Conservation (phyloP, 1,284 basidiomycete genomes). For the Serendipita sp. region DNA sequence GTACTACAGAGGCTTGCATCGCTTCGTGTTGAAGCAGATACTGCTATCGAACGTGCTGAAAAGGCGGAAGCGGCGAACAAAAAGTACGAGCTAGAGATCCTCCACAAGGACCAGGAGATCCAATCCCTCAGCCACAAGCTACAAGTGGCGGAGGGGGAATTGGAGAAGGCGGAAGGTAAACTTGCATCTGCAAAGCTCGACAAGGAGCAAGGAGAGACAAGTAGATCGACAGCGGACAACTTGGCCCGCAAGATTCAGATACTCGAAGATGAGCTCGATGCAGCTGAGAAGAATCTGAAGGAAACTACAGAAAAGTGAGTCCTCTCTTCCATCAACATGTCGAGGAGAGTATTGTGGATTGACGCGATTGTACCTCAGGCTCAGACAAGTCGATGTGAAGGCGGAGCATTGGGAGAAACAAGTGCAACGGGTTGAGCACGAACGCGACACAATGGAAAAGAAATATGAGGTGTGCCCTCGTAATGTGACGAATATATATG, state of each 20-base stretch:
- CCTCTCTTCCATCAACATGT: slow-evolving; percentile 11
- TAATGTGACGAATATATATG: too few relatives aligned
- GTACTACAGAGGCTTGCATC: slow-evolving; percentile 44
- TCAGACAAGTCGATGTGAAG: slow-evolving; percentile 96
- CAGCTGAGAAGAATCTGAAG: slow-evolving; percentile 91
- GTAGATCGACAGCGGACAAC: slow-evolving; percentile 63
- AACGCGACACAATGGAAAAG: slow-evolving; percentile 87
- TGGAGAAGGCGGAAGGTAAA: slow-evolving; percentile 67
- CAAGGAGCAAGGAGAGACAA: slow-evolving; percentile 59
- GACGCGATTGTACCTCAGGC: slow-evolving; percentile 34
- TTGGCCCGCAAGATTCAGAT: slow-evolving; percentile 79
- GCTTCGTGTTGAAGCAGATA: slow-evolving; percentile 80
- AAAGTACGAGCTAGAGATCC: slow-evolving; percentile 62
- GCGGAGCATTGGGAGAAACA: slow-evolving; percentile 98
- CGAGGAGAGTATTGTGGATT: not conserved
- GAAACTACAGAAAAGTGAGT: slow-evolving; percentile 94
- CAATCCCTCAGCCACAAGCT: slow-evolving; percentile 73
- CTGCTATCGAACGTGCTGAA: slow-evolving; percentile 66
- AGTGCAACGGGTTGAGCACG: slow-evolving; percentile 74
- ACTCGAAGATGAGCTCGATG: slow-evolving; percentile 90
- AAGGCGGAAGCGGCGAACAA: slow-evolving; percentile 77
- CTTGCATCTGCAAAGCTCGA: slow-evolving; percentile 57
- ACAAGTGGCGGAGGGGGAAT: slow-evolving; percentile 50
- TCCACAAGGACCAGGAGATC: slow-evolving; percentile 83
- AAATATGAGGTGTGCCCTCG: slow-evolving; percentile 68